These are phyloP conservation scores for Beauveria varroae DNA, from an alignment of 2,329 filamentous ascomycete species.

Conservation along the genomic window DNA sequence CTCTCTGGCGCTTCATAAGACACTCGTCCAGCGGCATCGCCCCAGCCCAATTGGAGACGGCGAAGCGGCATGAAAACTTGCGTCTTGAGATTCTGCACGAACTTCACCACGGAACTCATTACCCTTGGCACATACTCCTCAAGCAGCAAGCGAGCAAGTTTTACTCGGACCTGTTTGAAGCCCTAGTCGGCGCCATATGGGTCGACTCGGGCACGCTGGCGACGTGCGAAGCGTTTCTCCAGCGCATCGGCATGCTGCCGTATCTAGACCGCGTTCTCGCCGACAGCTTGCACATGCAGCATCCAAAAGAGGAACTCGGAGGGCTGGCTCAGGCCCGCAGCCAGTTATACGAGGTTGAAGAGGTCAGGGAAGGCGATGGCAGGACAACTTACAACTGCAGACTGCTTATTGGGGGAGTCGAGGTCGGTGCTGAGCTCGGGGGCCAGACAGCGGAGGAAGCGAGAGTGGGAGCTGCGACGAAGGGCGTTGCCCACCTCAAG, in stretches of 20 bases:
- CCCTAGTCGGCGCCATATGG: conserved; percentile 73
- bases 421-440: conserved; percentile 37
- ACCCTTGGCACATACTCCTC: conserved; percentile 71
- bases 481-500: conserved; percentile 34
- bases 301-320: conserved; percentile 64
- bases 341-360: conserved; percentile 45
- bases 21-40: conserved; percentile 43
- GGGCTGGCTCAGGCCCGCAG: conserved; percentile 42
- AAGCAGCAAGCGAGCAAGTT: conserved; percentile 64
- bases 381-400: conserved; percentile 34
- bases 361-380: conserved; percentile 14
- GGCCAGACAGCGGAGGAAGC: conserved; percentile 45
- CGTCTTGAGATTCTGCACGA: conserved; percentile 40
- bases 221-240: conserved; percentile 52
- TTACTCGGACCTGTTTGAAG: conserved; percentile 78
- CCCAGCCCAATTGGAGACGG: conserved; percentile 34
- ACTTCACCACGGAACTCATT: conserved; percentile 43
- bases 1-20: conserved; percentile 65
- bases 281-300: conserved; percentile 47
- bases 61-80: conserved; percentile 39
- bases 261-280: conserved; percentile 56
- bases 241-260: conserved; percentile 55
- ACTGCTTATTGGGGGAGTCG: conserved; percentile 39
- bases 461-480: conserved; percentile 46
- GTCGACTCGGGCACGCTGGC: conserved; percentile 64